Percentiles rank a stretch among this genome's conserved stretches.
Evolutionary conservation across 208 protist species (phyloP).

Genomic region (Wallacemonas sp.): DNA sequence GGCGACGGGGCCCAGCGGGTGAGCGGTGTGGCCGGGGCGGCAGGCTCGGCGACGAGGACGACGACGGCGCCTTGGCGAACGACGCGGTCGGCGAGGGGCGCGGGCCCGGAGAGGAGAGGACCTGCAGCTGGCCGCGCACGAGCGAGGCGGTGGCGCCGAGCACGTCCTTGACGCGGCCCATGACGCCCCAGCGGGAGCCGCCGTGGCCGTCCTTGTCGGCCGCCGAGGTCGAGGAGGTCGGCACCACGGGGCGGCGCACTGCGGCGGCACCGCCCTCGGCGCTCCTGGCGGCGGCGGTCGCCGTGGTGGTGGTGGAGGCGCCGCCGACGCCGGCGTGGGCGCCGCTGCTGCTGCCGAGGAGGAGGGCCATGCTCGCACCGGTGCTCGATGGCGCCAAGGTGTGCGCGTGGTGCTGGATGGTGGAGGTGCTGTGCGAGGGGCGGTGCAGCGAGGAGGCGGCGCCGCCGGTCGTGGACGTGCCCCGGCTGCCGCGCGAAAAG

Average conservation of each 20-base stretch:
- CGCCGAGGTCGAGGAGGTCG: no score
- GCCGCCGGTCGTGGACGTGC: constrained; percentile 7
- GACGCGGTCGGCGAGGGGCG: not conserved
- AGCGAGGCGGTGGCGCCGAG: constrained; percentile 64
- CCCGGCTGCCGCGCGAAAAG: constrained; percentile 41
- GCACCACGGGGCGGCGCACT: not conserved
- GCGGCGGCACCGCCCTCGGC: not conserved
- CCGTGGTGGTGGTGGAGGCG: not conserved
- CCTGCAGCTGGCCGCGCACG: constrained; percentile 53
- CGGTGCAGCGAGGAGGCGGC: constrained; percentile 10
- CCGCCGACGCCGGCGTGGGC: not conserved
- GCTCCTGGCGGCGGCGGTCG: not conserved
- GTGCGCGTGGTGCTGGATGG: not conserved
- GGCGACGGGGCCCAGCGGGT: no score
- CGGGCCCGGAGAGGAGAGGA: constrained; percentile 27
- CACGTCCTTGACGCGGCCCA: constrained; percentile 61
- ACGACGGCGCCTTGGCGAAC: not conserved
- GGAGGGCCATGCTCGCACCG: not conserved
- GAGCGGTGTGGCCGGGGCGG: no score
- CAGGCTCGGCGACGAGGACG: not conserved
- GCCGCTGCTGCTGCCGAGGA: not conserved
- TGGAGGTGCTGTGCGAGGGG: constrained; percentile 3
- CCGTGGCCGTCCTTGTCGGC: no score
- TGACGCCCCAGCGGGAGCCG: constrained; percentile 20
- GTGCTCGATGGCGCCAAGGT: constrained; percentile 1